Evolutionary conservation across 306 rosid species (phyloP), one percentile per base, ranked within the genome.

Genomic region (Malus fusca): DNA sequence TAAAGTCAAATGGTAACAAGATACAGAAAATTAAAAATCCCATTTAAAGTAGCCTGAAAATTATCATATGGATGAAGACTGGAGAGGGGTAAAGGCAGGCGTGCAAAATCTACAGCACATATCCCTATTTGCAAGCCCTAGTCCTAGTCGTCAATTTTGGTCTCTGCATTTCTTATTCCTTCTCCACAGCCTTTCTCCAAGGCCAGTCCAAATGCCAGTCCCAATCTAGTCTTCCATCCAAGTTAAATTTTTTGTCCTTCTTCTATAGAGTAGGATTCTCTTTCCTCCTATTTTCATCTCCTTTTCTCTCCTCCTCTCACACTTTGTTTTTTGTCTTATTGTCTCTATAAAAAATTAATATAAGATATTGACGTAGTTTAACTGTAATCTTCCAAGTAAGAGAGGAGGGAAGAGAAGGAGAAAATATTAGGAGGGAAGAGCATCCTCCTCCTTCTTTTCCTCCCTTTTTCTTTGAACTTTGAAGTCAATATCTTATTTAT

Each of bases 131-230:
- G 88, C 79, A 61, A 84, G 51, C 46, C 79, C 65, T 21, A 35
- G 83, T 83, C 85, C n/a, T 74, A 66, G 80, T 87, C 89, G 80
- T 87, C 89, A 81, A 22, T 77, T 85, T 84, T 78, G 87, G 85
- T 76, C 79, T 78, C 75, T 68, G 79, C 61, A 75, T 77, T 81
- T 69, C 60, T 78, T 77, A 6, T 79, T 70, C 64, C 4, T 61
- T 14, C 37, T 68, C 42, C 40, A 51, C 55, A 22, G 66, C 81
- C 65, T 79, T 75, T 78, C 30, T 22, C 58, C 69, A 79, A 75
- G 65, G 31, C 61, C 72, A 74, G 42, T 37, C 42, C 10, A 9
- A 37, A 37, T 37, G 31, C 61, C 72, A 74, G 42, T 37, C 42
- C 10, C 42, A 37, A 37, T 37, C 42, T 37, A 37, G 42, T 37